Evolutionary conservation across 306 rosid species (phyloP), one percentile per base, ranked within the genome.

Genomic region (Vigna unguiculata): DNA sequence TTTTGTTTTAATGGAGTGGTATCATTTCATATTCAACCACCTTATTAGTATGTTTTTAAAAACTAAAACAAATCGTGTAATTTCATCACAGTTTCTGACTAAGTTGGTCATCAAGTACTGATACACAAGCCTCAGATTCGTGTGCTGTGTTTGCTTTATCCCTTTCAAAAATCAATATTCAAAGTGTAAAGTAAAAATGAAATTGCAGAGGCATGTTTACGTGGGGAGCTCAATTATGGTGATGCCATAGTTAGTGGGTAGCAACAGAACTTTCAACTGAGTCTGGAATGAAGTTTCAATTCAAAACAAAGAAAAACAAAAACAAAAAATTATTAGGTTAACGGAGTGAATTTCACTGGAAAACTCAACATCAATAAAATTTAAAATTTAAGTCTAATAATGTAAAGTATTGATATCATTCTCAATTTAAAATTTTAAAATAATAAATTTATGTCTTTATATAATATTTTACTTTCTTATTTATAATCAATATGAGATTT

Each of bases 221-320:
- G 40, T 65, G 74, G 80, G 80, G 67, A 65, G 21, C 66, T 53
- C 1, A 71, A 71, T 79, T 79, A 76, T 76, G 78, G 63, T 78
- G 21, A 52, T 71, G 77, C 40, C 78, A 3, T 61, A 55, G 40
- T 53, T 54, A 52, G 83, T 79, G 83, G 83, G 73, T 52, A 32
- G 73, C 78, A 79, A 62, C 57, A 49, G 17, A 24, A 24, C 28
- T 24, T 24, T 28, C 32, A 28, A 28, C 32, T 28, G 32, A 28
- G 5, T 28, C 32, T 28, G 32, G 3, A 1, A 28, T 28, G 4
- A 28, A 28, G 32, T 28, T 11, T 41, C 63, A 28, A 22, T 45
- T 46, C 70, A 9, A 57, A 68, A 51, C 14, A 53, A 17, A 20
- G n/a, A n/a, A n/a, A n/a, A n/a, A n/a, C n/a, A n/a, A n/a, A n/a